These are phyloP conservation scores for Mallotus repandus DNA, from an alignment of 441 rosid genomes.

Conservation along the genomic window DNA sequence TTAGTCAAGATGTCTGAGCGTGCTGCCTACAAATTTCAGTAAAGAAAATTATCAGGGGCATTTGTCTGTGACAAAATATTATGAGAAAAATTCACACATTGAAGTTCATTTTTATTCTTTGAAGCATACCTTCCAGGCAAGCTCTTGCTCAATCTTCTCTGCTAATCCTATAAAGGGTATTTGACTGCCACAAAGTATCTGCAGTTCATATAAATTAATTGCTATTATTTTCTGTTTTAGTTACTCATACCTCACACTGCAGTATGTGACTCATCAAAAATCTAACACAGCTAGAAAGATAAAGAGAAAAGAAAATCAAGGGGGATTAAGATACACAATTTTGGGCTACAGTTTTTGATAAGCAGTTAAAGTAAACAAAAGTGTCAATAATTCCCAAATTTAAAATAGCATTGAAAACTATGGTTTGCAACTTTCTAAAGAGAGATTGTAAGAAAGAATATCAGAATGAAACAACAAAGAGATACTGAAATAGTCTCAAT, in stretches of 20 bases:
- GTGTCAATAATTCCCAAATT: background rate
- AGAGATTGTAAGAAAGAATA: constrained; percentile 1
- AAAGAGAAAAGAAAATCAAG: background rate
- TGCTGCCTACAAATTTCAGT: constrained; percentile 63
- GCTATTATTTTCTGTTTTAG: background rate
- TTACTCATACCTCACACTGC: background rate
- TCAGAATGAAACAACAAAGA: background rate
- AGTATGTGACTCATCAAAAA: background rate
- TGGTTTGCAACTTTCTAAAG: constrained; percentile 7
- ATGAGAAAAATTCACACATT: constrained; percentile 14
- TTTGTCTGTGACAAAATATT: constrained; percentile 10
- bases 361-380: background rate
- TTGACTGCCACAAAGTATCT: constrained; percentile 88
- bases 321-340: background rate
- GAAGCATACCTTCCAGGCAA: constrained; percentile 86
- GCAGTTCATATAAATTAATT: constrained; percentile 21
- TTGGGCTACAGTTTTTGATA: background rate
- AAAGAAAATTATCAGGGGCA: constrained; percentile 20
- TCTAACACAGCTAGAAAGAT: background rate
- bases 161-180: constrained; percentile 87
- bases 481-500: background rate
- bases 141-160: constrained; percentile 92
- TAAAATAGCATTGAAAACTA: constrained; percentile 1
- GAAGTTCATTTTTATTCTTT: constrained; percentile 20
- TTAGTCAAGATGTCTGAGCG: constrained; percentile 71